A percentile compares a stretch with the other conserved stretches of the same genome.
These are phyloP conservation scores for Leucosporidium creatinivorum DNA, from an alignment of 768 basidiomycete species.

Conservation along the genomic window DNA sequence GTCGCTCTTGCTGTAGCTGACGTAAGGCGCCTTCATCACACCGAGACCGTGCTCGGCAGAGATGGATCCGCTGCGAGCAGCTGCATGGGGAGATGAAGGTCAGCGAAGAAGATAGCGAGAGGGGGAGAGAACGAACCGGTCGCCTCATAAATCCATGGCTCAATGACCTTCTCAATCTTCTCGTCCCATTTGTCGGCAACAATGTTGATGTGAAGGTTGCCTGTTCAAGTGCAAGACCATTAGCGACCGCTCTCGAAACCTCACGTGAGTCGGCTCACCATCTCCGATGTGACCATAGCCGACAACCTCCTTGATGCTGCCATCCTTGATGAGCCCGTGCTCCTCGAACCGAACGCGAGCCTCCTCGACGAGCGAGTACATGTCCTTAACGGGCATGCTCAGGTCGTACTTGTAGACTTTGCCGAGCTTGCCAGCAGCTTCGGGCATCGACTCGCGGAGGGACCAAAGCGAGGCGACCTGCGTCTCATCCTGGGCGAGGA, in stretches of 20 bases:
- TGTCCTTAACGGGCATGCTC: conserved; percentile 74
- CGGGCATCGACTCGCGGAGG: conserved; percentile 82
- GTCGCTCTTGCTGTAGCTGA: conserved; percentile 74
- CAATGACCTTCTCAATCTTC: conserved; percentile 77
- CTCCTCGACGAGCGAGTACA: conserved; percentile 77
- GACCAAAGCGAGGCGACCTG: conserved; percentile 89
- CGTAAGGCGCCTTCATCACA: conserved; percentile 84
- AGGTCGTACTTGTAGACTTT: conserved; percentile 87
- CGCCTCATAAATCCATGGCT: conserved; percentile 84
- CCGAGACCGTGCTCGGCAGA: conserved; percentile 97
- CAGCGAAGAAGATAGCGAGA: background rate
- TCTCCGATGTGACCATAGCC: conserved; percentile 98
- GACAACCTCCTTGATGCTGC: conserved; percentile 65
- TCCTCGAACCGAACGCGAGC: conserved; percentile 61
- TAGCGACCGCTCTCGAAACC: background rate
- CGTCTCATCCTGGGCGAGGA: conserved; percentile 78
- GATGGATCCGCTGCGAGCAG: conserved; percentile 68
- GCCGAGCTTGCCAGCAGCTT: conserved; percentile 86
- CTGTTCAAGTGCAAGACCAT: conserved; percentile 39
- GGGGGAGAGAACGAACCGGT: conserved; percentile 50
- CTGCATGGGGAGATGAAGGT: conserved; percentile 19
- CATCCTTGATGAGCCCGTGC: conserved; percentile 43
- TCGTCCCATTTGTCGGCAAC: conserved; percentile 71
- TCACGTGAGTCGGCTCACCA: conserved; percentile 50
- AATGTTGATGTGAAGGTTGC: conserved; percentile 89